Base-by-base conservation (phyloP, 1,284 basidiomycete genomes). In the Puccinia coronata region DNA sequence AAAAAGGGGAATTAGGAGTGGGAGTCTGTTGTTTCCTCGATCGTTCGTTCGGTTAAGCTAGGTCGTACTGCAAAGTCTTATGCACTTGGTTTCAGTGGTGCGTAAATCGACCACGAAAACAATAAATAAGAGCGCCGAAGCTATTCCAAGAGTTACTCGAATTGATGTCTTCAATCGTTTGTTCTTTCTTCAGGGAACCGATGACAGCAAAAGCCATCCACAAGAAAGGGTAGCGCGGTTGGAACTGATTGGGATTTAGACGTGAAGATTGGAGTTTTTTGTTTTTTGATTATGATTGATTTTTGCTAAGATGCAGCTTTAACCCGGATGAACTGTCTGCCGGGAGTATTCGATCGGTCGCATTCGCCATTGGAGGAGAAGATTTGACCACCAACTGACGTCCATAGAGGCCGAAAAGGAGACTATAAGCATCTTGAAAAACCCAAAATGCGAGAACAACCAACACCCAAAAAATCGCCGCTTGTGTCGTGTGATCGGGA, bases 361-460 rank as follows among this genome's bases (percentile, higher is more conserved):
- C 34, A 2, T 63, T 14, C 5, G 6, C 16, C 8, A 43, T 63
- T 31, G 28, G 5, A 4, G 25, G 57, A 59, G 57, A 34, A 1
- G 34, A 63, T 16, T 39, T 39, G 59, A 20, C 34, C 31, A 63
- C 34, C 59, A 39, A 39, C 5, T 20, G 39, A 63, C 67, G 67
- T 69, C 67, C 49, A 23, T 69, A 23, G 14, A 47, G 67, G 41
- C 67, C 67, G 2, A 67, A 67, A n/a, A 67, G 39, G 41, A 71
- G 41, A 47, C 31, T 28, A 51, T 25, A 31, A 72, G 49, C 49
- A 55, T 53, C 70, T 72, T 55, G 49, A 72, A 72, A 39, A 55
- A 39, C 70, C 70, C 70, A 55, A 53, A 55, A 72, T n/a, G 31
- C 70, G 70, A 55, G 69, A 72, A 36, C 49, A 18, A 41, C 70